phyloP scores from a whole-genome alignment of 306 rosid genomes.

The Abrus precatorius region DNA sequence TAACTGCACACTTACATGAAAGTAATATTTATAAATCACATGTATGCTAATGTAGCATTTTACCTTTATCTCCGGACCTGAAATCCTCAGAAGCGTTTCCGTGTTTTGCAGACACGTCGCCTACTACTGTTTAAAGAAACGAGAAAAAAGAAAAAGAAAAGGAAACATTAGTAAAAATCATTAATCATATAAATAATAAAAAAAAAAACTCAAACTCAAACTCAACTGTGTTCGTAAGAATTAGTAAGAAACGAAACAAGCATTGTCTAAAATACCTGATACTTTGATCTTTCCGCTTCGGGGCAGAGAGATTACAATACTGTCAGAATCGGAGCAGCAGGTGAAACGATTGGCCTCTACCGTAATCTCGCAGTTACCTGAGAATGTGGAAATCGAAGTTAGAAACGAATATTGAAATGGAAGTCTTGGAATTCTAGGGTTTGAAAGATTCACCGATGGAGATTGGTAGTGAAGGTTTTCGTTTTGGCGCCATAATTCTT shows the following conservation, averaged over 20 bases:
- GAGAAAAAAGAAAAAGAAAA: not conserved
- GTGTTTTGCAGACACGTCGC: conserved; percentile 42
- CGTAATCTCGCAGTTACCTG: conserved; percentile 74
- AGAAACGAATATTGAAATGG: not conserved
- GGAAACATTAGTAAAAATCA: conserved; percentile 26
- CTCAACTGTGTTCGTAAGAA: not conserved
- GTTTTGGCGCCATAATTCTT: conserved; percentile 67
- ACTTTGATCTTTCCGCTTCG: conserved; percentile 58
- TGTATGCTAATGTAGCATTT: not conserved
- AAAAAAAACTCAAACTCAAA: not conserved
- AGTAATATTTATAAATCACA: not conserved
- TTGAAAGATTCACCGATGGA: conserved; percentile 62
- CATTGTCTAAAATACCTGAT: conserved; percentile 52
- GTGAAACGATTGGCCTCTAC: conserved; percentile 64
- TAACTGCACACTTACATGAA: not conserved
- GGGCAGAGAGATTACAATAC: conserved; percentile 61
- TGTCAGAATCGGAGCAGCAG: conserved; percentile 58
- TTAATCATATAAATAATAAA: not conserved
- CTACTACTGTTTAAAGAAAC: conserved; percentile 42
- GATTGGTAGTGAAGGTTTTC: conserved; percentile 57
- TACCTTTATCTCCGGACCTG: conserved; percentile 50
- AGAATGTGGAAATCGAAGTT: conserved; percentile 18
- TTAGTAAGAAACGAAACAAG: not conserved
- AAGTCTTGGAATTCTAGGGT: conserved; percentile 31
- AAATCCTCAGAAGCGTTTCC: conserved; percentile 36